Evolutionary conservation across 148 eudicot genomes (phyloP).

Genomic region (Arctostaphylos glauca): DNA sequence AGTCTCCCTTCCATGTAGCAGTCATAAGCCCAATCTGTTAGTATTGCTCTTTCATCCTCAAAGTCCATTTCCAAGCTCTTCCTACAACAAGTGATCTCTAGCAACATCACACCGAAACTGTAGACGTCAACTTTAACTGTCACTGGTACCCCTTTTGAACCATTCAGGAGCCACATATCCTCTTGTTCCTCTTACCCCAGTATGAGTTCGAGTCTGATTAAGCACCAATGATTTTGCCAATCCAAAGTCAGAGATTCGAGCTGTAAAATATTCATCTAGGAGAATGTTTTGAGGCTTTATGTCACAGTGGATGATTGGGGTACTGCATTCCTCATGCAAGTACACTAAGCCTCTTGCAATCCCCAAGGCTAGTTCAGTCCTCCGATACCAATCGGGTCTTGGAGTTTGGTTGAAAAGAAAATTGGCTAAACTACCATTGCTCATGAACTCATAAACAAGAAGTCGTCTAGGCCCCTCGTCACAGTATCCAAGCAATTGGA

Average conservation of each 20-base stretch:
- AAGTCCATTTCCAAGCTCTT: constrained; percentile 4
- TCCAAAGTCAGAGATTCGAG: constrained; percentile 20
- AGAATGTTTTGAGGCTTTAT: constrained; percentile 22
- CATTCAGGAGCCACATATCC: constrained; percentile 23
- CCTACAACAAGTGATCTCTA: constrained; percentile 18
- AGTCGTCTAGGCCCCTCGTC: constrained; percentile 9
- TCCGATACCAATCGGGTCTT: constrained; percentile 8
- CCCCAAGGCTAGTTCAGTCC: constrained; percentile 11
- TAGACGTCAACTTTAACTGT: constrained; percentile 20
- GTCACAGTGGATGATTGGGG: constrained; percentile 16
- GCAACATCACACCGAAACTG: constrained; percentile 17
- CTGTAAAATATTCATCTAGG: background rate
- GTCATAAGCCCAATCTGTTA: constrained; percentile 19
- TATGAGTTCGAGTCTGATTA: background rate
- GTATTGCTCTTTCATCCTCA: constrained; percentile 5
- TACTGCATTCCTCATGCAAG: constrained; percentile 19
- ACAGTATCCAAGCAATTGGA: constrained; percentile 17
- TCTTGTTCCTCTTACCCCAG: constrained; percentile 19
- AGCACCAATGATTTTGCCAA: constrained; percentile 10
- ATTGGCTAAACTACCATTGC: constrained; percentile 14
- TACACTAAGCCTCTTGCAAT: constrained; percentile 21
- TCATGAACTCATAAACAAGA: constrained; percentile 17
- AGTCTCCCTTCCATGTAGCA: constrained; percentile 11
- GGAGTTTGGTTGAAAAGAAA: background rate
- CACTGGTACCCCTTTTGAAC: constrained; percentile 1